A percentile compares a stretch with the other conserved stretches of the same genome.
These are phyloP conservation scores for Populus trichocarpa DNA, from an alignment of 441 rosid species.

Conservation along the genomic window DNA sequence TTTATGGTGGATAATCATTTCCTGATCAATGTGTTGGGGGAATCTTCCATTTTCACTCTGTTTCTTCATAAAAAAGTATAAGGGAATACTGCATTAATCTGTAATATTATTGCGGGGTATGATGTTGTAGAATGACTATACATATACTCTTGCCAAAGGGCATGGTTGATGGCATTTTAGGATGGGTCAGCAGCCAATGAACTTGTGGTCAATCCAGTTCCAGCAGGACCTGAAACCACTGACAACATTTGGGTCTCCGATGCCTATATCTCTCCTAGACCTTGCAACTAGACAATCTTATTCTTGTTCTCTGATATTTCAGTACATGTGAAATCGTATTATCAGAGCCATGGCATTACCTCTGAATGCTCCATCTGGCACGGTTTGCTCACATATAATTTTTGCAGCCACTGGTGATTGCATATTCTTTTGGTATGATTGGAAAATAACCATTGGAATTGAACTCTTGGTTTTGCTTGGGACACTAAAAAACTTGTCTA, in stretches of 20 bases:
- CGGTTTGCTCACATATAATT: not conserved
- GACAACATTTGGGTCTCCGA: not conserved
- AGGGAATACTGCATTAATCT: not conserved
- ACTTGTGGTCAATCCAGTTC: not conserved
- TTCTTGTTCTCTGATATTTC: slow-evolving; percentile 1
- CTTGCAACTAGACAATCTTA: not conserved
- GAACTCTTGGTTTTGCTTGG: not conserved
- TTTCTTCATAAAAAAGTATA: not conserved
- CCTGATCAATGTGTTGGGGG: not conserved
- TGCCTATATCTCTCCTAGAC: not conserved
- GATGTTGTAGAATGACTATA: not conserved
- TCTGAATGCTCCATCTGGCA: not conserved
- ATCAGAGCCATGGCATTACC: not conserved
- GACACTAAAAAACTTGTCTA: not conserved
- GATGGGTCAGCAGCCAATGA: not conserved
- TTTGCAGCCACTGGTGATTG: not conserved
- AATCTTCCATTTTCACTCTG: not conserved
- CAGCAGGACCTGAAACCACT: not conserved
- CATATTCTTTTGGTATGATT: not conserved
- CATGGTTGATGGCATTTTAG: slow-evolving; percentile 1
- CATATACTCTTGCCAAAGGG: not conserved
- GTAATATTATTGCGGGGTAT: not conserved
- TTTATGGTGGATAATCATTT: not conserved
- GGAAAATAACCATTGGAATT: not conserved
- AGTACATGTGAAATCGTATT: not conserved